Evolutionary conservation across 2,329 filamentous ascomycete species (phyloP), one percentile per base, ranked within the genome.

Genomic region (Phaeosphaeriaceae sp.): DNA sequence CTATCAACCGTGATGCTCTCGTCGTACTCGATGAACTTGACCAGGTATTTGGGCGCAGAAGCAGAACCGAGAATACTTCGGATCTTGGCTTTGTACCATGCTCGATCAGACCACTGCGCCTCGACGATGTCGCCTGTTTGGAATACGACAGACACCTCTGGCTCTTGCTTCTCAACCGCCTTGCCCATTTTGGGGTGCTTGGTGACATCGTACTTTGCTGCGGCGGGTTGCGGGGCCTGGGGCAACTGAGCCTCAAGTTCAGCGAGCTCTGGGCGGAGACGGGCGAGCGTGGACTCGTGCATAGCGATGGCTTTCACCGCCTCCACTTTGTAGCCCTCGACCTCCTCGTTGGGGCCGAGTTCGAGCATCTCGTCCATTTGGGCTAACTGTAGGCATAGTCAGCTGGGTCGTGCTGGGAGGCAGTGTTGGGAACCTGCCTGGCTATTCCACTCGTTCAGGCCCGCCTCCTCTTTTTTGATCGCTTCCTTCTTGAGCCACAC

Each of bases 1-100:
- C 66, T 63, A 42, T 88, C 86, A 35, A 95, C 81, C 52, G 93
- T 92, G 70, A 92, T 89, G 65, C 97, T 92, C 72, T 98, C 93
- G 61, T 91, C 88, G 80, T 98, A 98, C 71, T 88, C 92, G 80
- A 96, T 94, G 84, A 98, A 99, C 69, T 91, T 95, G 78, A 99
- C 94, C 49, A 92, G 91, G 77, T 97, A 99, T 64, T 97, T 92
- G 35, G 94, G 94, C 53, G 92, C 91, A 46, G 89, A 91, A n/a
- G 90, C 89, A 9, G 93, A 97, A 58, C 95, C 95, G 22, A 94
- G 97, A 70, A 97, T 94, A 53, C 91, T 94, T 52, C 93, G 94
- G 78, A 99, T 97, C 71, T 92, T 90, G 44, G 94, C 95, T 48
- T 93, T 90, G 80, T 98, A 98, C 80, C 94, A 97, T 23, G 87